Evolutionary conservation across 1,139 yeast species (phyloP).

Genomic region (Kazachstania sp.): DNA sequence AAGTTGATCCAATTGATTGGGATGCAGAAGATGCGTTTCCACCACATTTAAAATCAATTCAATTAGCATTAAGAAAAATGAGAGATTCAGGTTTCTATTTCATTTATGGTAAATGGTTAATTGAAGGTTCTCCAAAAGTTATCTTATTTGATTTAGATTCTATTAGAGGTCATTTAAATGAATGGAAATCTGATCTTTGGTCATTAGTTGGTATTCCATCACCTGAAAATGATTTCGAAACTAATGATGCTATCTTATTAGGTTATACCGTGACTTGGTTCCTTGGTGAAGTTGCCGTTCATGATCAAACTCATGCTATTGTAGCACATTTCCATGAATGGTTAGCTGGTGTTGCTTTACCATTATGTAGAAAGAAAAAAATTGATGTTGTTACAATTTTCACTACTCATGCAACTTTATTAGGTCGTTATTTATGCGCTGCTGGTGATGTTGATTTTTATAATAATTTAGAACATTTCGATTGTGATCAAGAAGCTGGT

Average conservation of each 20-base stretch:
- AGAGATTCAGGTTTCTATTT: slow-evolving; percentile 73
- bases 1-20: slow-evolving; percentile 76
- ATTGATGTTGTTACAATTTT: slow-evolving; percentile 92
- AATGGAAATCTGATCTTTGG: slow-evolving; percentile 96
- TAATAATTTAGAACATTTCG: slow-evolving; percentile 82
- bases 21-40: slow-evolving; percentile 51
- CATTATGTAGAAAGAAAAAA: slow-evolving; percentile 82
- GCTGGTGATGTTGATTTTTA: slow-evolving; percentile 81
- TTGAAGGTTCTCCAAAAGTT: slow-evolving; percentile 95
- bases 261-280: slow-evolving; percentile 98
- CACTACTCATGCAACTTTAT: slow-evolving; percentile 93
- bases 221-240: slow-evolving; percentile 79
- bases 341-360: slow-evolving; percentile 95
- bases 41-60: slow-evolving; percentile 23
- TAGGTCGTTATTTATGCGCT: slow-evolving; percentile 93
- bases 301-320: slow-evolving; percentile 78
- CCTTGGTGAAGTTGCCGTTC: slow-evolving; percentile 80
- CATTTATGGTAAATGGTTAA: slow-evolving; percentile 92
- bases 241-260: slow-evolving; percentile 83
- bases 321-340: slow-evolving; percentile 96
- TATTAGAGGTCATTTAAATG: slow-evolving; percentile 58
- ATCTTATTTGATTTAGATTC: slow-evolving; percentile 77
- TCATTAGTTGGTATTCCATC: slow-evolving; percentile 84
- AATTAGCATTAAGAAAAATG: slow-evolving; percentile 43
- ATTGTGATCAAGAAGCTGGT: slow-evolving; percentile 97